A percentile compares a stretch with the other conserved stretches of the same genome.
Evolutionary conservation across 495 filamentous ascomycete species (phyloP).

Genomic region (Penicillium coffeae): DNA sequence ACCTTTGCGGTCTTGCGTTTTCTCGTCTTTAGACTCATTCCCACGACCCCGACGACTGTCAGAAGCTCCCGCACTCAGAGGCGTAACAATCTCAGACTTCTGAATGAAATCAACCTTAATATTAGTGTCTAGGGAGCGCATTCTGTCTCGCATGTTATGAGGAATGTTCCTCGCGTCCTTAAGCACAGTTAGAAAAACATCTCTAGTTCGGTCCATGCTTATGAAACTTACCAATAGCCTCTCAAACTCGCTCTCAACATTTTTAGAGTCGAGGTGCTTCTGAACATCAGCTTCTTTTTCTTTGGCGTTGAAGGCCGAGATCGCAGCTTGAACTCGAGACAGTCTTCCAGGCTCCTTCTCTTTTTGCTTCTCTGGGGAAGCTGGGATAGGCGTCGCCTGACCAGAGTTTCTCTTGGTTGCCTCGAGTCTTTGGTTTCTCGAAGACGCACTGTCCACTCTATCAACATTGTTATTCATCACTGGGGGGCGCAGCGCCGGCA

Average conservation of each 20-base stretch:
- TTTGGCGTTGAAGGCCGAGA: slow-evolving; percentile 57
- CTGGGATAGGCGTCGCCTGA: slow-evolving; percentile 18
- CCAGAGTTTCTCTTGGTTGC: slow-evolving; percentile 17
- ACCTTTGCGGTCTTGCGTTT: slow-evolving; percentile 47
- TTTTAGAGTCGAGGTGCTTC: slow-evolving; percentile 40
- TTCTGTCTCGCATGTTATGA: slow-evolving; percentile 86
- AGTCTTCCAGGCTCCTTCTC: slow-evolving; percentile 35
- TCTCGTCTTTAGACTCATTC: slow-evolving; percentile 37
- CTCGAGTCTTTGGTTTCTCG: slow-evolving; percentile 16
- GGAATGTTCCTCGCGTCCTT: slow-evolving; percentile 87
- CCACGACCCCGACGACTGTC: slow-evolving; percentile 42
- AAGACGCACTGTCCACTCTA: slow-evolving; percentile 13
- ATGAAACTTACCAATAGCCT: slow-evolving; percentile 39
- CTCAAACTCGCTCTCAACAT: slow-evolving; percentile 49
- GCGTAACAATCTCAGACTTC: slow-evolving; percentile 60
- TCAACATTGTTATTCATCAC: slow-evolving; percentile 19
- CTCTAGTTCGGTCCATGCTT: too few species aligned
- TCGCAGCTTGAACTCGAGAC: slow-evolving; percentile 62
- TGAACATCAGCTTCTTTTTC: slow-evolving; percentile 40
- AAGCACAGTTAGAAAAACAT: slow-evolving; percentile 35
- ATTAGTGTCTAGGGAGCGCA: slow-evolving; percentile 80
- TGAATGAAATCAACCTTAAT: slow-evolving; percentile 95
- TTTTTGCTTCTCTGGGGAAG: slow-evolving; percentile 19
- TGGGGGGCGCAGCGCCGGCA: slow-evolving; percentile 21
- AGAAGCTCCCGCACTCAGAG: slow-evolving; percentile 29